These are phyloP conservation scores for Colletotrichum brevisporum DNA, from an alignment of 2,329 filamentous ascomycete genomes.

Conservation along the genomic window DNA sequence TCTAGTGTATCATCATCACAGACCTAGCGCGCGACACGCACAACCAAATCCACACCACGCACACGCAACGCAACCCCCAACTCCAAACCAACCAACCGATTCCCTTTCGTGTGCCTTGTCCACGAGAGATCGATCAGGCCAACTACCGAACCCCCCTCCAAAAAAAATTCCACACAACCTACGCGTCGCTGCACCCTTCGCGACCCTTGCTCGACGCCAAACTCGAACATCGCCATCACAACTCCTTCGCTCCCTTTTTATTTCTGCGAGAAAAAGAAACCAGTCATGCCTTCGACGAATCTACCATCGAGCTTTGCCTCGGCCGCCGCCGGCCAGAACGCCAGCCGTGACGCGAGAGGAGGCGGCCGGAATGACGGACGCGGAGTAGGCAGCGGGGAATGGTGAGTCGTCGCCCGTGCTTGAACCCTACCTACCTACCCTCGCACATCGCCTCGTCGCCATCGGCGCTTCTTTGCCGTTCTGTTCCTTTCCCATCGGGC, in stretches of 20 bases:
- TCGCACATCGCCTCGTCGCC: constrained; percentile 1
- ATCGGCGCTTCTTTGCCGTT: background rate
- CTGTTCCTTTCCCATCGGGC: background rate
- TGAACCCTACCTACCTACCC: background rate
- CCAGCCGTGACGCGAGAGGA: constrained; percentile 71
- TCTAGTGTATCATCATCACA: constrained; percentile 33
- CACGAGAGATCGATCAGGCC: constrained; percentile 38
- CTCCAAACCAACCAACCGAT: constrained; percentile 10
- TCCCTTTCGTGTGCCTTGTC: constrained; percentile 35
- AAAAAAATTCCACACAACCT: constrained; percentile 24
- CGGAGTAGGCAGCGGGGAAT: constrained; percentile 75
- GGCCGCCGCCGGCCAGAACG: constrained; percentile 82
- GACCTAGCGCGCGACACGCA: constrained; percentile 29
- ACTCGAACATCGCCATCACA: background rate
- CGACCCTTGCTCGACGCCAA: constrained; percentile 17
- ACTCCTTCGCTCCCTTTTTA: background rate
- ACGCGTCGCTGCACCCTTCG: constrained; percentile 27
- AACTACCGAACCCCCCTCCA: constrained; percentile 21
- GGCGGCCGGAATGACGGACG: constrained; percentile 71
- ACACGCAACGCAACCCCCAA: no score
- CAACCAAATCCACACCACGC: no score
- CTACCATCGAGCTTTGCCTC: constrained; percentile 88
- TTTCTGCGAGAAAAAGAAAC: constrained; percentile 43
- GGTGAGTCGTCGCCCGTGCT: constrained; percentile 67
- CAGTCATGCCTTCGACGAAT: constrained; percentile 75